Conservation (phyloP, 441 rosid species). For the Populus hybrid region DNA sequence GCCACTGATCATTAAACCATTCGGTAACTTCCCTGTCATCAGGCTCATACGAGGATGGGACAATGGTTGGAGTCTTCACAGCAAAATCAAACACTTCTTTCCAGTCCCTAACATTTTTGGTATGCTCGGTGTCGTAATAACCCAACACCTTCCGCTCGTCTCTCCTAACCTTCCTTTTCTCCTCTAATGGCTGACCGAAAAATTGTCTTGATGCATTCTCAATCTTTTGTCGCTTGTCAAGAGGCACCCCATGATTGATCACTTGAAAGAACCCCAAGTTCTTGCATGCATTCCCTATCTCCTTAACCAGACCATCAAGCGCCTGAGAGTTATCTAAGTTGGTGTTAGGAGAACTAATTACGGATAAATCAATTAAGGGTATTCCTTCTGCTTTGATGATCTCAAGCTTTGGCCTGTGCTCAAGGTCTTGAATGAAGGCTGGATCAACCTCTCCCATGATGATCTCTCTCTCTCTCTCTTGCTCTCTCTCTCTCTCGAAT, state of each 20-base stretch:
- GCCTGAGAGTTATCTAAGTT: neutral
- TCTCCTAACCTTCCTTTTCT: slow-evolving; percentile 50
- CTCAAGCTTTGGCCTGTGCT: slow-evolving; percentile 36
- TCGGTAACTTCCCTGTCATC: slow-evolving; percentile 32
- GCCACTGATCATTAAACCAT: slow-evolving; percentile 51
- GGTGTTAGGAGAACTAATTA: slow-evolving; percentile 10
- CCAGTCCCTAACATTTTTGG: slow-evolving; percentile 75
- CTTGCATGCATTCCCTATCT: slow-evolving; percentile 52
- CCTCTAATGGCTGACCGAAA: slow-evolving; percentile 44
- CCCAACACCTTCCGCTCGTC: slow-evolving; percentile 44
- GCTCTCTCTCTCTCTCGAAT: no score
- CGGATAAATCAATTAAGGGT: slow-evolving; percentile 58
- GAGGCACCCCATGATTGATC: slow-evolving; percentile 65
- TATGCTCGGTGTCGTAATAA: slow-evolving; percentile 59
- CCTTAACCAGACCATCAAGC: slow-evolving; percentile 25
- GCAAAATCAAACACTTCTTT: slow-evolving; percentile 3
- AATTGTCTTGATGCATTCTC: slow-evolving; percentile 35
- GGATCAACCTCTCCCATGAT: slow-evolving; percentile 39
- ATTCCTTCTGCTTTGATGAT: slow-evolving; percentile 25
- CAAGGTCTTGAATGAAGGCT: slow-evolving; percentile 35
- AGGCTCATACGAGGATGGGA: slow-evolving; percentile 45
- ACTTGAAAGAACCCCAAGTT: slow-evolving; percentile 69
- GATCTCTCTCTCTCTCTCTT: no score
- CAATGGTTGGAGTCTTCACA: slow-evolving; percentile 33
- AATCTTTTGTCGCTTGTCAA: slow-evolving; percentile 29